A percentile compares a stretch with the other conserved stretches of the same genome.
phyloP scores from a whole-genome alignment of 768 basidiomycete species.

The Tulasnella sp. region DNA sequence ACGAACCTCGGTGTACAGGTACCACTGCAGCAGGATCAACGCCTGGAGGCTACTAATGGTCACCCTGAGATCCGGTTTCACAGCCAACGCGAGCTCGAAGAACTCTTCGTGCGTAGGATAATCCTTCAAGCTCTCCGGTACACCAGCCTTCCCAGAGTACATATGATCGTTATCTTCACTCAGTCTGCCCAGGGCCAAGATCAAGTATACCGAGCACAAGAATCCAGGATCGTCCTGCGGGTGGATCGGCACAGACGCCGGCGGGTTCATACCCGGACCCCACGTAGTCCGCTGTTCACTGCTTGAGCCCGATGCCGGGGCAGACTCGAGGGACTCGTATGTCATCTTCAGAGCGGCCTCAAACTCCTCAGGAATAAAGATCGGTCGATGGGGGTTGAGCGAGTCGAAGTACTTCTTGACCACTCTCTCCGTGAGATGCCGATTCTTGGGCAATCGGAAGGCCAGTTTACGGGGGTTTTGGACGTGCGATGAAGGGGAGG shows the following conservation, averaged over 20 bases:
- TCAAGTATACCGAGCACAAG: slow-evolving; percentile 64
- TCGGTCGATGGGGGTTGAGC: slow-evolving; percentile 72
- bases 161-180: slow-evolving; percentile 65
- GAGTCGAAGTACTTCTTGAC: slow-evolving; percentile 63
- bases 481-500: neutral
- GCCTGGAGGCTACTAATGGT: slow-evolving; percentile 77
- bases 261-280: neutral
- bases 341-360: slow-evolving; percentile 50
- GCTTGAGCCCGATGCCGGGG: neutral
- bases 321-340: slow-evolving; percentile 41
- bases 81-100: slow-evolving; percentile 63
- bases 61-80: slow-evolving; percentile 75
- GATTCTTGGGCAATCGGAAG: slow-evolving; percentile 69
- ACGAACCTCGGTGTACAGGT: slow-evolving; percentile 67
- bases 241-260: slow-evolving; percentile 1
- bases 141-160: slow-evolving; percentile 1
- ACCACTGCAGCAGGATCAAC: slow-evolving; percentile 77
- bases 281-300: neutral
- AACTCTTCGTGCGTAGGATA: slow-evolving; percentile 83
- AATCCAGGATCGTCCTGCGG: slow-evolving; percentile 63
- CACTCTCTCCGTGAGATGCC: slow-evolving; percentile 49
- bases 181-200: slow-evolving; percentile 71
- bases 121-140: neutral
- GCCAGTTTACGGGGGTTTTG: slow-evolving; percentile 7
- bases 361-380: slow-evolving; percentile 60